These are phyloP conservation scores for Pichia cabralensis DNA, from an alignment of 805 yeast genomes.

Conservation along the genomic window DNA sequence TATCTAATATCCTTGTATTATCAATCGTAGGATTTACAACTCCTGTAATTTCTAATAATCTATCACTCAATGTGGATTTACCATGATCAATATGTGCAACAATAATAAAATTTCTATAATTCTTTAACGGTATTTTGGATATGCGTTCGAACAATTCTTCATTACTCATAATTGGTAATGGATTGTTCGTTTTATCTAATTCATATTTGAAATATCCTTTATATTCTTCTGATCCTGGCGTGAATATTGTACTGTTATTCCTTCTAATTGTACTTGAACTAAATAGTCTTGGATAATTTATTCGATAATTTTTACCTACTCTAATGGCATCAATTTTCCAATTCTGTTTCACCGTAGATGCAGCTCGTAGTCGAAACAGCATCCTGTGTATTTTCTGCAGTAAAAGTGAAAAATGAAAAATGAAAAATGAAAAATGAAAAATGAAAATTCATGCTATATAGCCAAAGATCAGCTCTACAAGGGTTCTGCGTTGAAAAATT, in stretches of 20 bases:
- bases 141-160: conserved; percentile 37
- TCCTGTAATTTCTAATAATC: conserved; percentile 79
- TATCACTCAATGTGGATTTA: conserved; percentile 81
- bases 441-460: too few species aligned
- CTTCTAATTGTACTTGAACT: neutral
- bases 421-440: too few species aligned
- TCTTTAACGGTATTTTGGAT: conserved; percentile 67
- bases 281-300: too few species aligned
- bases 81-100: conserved; percentile 91
- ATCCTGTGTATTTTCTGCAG: too few species aligned
- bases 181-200: conserved; percentile 22
- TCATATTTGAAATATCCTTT: conserved; percentile 21
- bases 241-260: neutral
- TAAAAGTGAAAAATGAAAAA: too few species aligned
- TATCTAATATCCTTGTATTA: conserved; percentile 81
- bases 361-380: too few species aligned
- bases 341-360: too few species aligned
- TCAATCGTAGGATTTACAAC: conserved; percentile 64
- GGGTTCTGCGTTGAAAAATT: too few species aligned
- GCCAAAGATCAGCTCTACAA: too few species aligned
- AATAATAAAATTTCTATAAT: conserved; percentile 84
- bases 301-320: too few species aligned
- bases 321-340: too few species aligned
- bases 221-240: conserved; percentile 13
- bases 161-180: conserved; percentile 14